Evolutionary conservation across 2,329 filamentous ascomycete genomes (phyloP).

Genomic region (Didymella sp.): DNA sequence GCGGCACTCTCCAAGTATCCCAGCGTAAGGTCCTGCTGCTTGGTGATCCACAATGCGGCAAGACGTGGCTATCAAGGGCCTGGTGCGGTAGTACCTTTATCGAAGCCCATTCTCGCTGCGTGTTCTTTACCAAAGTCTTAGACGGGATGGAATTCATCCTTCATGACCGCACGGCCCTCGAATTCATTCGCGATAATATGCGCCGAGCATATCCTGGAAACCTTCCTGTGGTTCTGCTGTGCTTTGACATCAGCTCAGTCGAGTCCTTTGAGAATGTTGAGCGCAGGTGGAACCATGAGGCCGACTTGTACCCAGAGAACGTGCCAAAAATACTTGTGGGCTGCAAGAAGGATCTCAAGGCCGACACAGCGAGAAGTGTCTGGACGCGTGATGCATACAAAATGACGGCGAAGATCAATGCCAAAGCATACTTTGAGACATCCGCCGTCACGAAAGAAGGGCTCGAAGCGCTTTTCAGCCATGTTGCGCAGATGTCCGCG

Average conservation of each 20-base stretch:
- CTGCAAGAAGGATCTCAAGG: constrained; percentile 23
- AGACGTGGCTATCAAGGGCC: constrained; percentile 11
- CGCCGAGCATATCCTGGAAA: constrained; percentile 1
- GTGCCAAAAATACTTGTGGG: constrained; percentile 27
- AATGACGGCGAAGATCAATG: constrained; percentile 21
- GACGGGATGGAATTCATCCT: neutral
- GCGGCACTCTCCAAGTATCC: neutral
- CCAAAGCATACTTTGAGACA: constrained; percentile 28
- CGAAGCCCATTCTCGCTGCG: neutral
- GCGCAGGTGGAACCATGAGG: constrained; percentile 24
- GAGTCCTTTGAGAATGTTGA: constrained; percentile 22
- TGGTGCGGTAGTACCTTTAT: neutral
- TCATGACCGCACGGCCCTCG: neutral
- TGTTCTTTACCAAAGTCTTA: neutral
- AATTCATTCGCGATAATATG: neutral
- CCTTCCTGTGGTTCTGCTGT: constrained; percentile 22
- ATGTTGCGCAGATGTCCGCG: constrained; percentile 11
- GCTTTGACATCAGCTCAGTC: constrained; percentile 23
- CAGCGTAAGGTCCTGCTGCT: constrained; percentile 20
- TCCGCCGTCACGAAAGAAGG: constrained; percentile 19
- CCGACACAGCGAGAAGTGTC: neutral
- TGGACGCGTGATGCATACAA: constrained; percentile 16
- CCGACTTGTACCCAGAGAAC: constrained; percentile 13
- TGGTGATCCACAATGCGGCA: constrained; percentile 18
- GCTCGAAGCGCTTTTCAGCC: constrained; percentile 23